Evolutionary conservation across 257 asterid species (phyloP).

Genomic region (Jacaranda copaia): DNA sequence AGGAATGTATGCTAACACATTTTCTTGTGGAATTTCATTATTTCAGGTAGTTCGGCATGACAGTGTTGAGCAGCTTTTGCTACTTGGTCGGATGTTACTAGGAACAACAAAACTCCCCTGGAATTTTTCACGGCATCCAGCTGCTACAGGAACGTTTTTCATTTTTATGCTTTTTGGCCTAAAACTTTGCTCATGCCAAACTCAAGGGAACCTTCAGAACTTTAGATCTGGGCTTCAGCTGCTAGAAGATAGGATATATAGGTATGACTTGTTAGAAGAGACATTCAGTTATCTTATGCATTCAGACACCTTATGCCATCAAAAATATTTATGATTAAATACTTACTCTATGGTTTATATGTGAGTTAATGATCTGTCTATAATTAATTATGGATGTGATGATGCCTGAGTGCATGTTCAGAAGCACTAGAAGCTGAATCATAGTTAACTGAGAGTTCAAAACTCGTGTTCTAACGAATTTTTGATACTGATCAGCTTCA

Average conservation of each 20-base stretch:
- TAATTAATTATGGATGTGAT: constrained; percentile 22
- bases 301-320: background rate
- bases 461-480: background rate
- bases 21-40: constrained; percentile 20
- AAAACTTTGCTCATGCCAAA: constrained; percentile 85
- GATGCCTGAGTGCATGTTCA: constrained; percentile 18
- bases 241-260: constrained; percentile 93
- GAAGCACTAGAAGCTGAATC: background rate
- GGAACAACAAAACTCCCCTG: constrained; percentile 87
- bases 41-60: constrained; percentile 91
- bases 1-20: constrained; percentile 28
- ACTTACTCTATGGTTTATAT: background rate
- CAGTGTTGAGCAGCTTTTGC: constrained; percentile 91
- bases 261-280: constrained; percentile 48
- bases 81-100: constrained; percentile 94
- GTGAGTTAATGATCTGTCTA: background rate
- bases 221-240: constrained; percentile 91
- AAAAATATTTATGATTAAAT: background rate
- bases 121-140: constrained; percentile 94
- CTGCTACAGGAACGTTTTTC: constrained; percentile 94
- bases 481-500: background rate
- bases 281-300: constrained; percentile 12
- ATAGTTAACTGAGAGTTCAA: background rate
- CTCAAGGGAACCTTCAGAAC: constrained; percentile 83
- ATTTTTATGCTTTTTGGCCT: constrained; percentile 95